Percentiles rank a stretch among this genome's conserved stretches.
Conservation (phyloP, 768 basidiomycete species). For the Mycena indigotica region DNA sequence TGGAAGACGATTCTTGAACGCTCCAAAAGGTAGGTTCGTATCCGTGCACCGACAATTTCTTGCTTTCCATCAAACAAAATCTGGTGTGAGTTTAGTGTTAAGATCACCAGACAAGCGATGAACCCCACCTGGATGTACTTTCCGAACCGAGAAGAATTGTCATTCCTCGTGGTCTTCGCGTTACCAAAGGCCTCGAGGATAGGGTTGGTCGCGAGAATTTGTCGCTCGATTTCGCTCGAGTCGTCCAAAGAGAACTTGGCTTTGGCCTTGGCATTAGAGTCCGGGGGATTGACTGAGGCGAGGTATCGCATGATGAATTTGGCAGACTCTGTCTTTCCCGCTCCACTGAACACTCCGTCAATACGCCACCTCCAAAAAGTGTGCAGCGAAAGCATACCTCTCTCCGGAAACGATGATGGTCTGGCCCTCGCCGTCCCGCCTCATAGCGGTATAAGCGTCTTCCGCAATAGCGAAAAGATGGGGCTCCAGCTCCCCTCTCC, state of each 20-base stretch:
- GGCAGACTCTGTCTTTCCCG: conserved; percentile 98
- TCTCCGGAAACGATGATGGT: conserved; percentile 99
- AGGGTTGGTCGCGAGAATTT: conserved; percentile 98
- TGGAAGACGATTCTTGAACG: conserved; percentile 98
- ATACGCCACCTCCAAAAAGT: conserved; percentile 21
- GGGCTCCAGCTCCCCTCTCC: conserved; percentile 93
- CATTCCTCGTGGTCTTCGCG: conserved; percentile 98
- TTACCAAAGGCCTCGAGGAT: conserved; percentile 99
- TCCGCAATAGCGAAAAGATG: conserved; percentile 99
- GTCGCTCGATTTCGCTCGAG: conserved; percentile 92
- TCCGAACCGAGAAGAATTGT: conserved; percentile 98
- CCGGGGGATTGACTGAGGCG: conserved; percentile 91
- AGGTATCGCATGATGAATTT: conserved; percentile 99
- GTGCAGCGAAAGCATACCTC: conserved; percentile 57
- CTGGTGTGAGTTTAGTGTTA: conserved; percentile 43
- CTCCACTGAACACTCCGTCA: conserved; percentile 68
- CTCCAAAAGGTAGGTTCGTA: conserved; percentile 96
- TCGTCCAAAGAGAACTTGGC: conserved; percentile 79
- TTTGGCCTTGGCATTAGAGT: conserved; percentile 59
- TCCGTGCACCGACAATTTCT: conserved; percentile 98
- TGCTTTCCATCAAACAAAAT: conserved; percentile 95
- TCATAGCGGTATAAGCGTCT: conserved; percentile 98
- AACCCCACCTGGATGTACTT: conserved; percentile 94
- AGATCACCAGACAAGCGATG: conserved; percentile 2
- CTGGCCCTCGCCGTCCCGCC: conserved; percentile 90